Conservation (phyloP, 2,329 filamentous ascomycete species). For the Aureobasidium sp. region DNA sequence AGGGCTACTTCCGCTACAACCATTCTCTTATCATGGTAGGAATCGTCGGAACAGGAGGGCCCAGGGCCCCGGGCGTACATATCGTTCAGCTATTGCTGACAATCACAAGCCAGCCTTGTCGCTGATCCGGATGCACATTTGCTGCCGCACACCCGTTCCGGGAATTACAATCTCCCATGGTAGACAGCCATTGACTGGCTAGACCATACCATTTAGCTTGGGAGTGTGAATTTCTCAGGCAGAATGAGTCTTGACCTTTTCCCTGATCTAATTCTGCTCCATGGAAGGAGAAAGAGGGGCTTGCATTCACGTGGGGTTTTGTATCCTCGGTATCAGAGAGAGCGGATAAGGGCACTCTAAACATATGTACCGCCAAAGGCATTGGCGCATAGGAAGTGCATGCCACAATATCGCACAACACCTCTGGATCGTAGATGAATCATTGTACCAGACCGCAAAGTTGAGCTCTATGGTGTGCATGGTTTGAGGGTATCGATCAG, state of each 20-base stretch:
- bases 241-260: background rate
- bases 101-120: conserved; percentile 8
- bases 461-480: too few species aligned
- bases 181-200: background rate
- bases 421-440: background rate
- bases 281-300: background rate
- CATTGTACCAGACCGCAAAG: background rate
- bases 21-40: background rate
- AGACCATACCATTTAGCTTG: background rate
- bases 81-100: background rate
- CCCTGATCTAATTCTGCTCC: background rate
- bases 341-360: background rate
- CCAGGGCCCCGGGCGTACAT: background rate
- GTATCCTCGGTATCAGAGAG: background rate
- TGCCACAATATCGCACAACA: conserved; percentile 8
- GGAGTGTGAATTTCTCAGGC: background rate
- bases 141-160: background rate
- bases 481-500: too few species aligned
- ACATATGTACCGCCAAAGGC: background rate
- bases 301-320: background rate
- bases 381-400: background rate
- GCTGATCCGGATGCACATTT: background rate
- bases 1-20: background rate
- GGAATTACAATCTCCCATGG: background rate
- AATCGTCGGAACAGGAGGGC: background rate